phyloP scores from a whole-genome alignment of 1,284 basidiomycete species.

The Cutaneotrichosporon sp. region DNA sequence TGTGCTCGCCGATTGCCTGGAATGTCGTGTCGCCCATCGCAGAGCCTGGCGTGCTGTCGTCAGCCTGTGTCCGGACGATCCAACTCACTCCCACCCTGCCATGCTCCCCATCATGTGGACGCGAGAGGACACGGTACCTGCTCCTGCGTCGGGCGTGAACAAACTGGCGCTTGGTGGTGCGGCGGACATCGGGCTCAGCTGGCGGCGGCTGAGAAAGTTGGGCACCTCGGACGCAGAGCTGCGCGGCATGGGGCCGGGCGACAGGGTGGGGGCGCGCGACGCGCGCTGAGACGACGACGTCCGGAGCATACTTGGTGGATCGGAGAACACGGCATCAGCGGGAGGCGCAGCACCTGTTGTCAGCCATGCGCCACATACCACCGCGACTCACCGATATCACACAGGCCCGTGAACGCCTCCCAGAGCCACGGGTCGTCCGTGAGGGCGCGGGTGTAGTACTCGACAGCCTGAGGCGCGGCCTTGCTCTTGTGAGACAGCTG shows the following conservation, averaged over 20 bases:
- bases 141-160: conserved; percentile 67
- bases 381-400: conserved; percentile 67
- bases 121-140: conserved; percentile 14
- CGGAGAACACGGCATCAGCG: conserved; percentile 34
- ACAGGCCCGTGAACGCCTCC: conserved; percentile 92
- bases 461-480: conserved; percentile 69
- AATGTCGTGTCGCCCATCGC: conserved; percentile 44
- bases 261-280: conserved; percentile 60
- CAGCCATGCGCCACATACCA: neutral
- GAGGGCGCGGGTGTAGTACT: conserved; percentile 72
- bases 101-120: conserved; percentile 42
- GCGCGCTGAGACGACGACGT: conserved; percentile 35
- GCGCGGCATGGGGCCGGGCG: conserved; percentile 50
- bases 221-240: conserved; percentile 46
- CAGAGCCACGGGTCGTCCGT: conserved; percentile 77
- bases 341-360: conserved; percentile 34
- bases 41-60: conserved; percentile 36
- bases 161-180: conserved; percentile 60
- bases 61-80: neutral
- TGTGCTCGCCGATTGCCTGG: conserved; percentile 29
- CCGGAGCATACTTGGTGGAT: conserved; percentile 31
- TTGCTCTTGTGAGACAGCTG: conserved; percentile 40
- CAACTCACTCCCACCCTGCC: conserved; percentile 41
- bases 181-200: conserved; percentile 47
- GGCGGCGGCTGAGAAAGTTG: conserved; percentile 58